Evolutionary conservation across 1,139 yeast genomes (phyloP), one percentile per base, ranked within the genome.

Genomic region (Pichia sp.): DNA sequence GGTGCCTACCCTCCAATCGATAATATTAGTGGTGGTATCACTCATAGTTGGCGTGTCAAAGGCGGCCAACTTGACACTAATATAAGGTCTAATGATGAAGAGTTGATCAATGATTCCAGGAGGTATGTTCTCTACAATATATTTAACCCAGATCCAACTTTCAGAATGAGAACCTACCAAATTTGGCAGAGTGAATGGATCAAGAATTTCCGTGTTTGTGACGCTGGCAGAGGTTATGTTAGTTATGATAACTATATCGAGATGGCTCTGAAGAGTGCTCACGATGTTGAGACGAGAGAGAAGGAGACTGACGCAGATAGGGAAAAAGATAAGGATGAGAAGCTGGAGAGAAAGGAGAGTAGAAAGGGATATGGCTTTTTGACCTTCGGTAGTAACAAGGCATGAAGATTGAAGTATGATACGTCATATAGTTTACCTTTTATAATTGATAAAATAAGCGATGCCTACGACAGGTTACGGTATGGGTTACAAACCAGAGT

Each of bases 41-140:
- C 33, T 7, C 28, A 40, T 21, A 40, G 41, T 25, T 44, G 47
- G 47, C 25, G 34, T 31, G 27, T 25, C 18, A 40, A 37, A 24
- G 42, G 45, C 30, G 47, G 46, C 15, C 37, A 27, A 20, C 17
- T 38, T 9, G 43, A 42, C 29, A 31, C 42, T 10, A 37, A 32
- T 24, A 33, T 27, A 11, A 24, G 41, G 23, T 9, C 24, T 14
- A 40, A 40, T 30, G 40, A 37, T 22, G 41, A 40, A 30, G 43
- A 37, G 9, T 23, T 37, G 40, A 48, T 53, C 46, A 44, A 66
- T 49, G 48, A 53, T 51, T 49, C 74, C 44, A 66, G 85, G 51
- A 66, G 68, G 40, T 63, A 66, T 50, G 65, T 71, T 22, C 54
- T 77, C 27, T 78, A 79, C 52, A 70, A 70, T 47, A 66, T 78